A percentile compares a stretch with the other conserved stretches of the same genome.
Conservation (phyloP, 2,329 filamentous ascomycete species). For the Pseudogymnoascus destructans region DNA sequence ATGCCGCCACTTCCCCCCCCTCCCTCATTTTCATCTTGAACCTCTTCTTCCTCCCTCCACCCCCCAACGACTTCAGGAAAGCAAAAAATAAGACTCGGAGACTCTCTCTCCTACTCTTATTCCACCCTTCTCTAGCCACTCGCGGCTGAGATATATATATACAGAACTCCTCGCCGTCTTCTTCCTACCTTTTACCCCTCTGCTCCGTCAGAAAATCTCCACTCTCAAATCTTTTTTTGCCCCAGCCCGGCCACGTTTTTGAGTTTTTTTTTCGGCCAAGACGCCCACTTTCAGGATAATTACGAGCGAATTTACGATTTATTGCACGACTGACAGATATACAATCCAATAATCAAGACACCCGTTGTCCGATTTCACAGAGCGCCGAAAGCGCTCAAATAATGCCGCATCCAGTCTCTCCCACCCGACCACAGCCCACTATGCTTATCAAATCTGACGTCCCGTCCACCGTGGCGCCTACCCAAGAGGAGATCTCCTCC, state of each 20-base stretch:
- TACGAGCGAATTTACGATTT: conserved; percentile 7
- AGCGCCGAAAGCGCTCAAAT: conserved; percentile 19
- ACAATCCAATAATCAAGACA: neutral
- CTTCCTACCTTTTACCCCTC: neutral
- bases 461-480: conserved; percentile 36
- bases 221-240: conserved; percentile 8
- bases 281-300: conserved; percentile 7
- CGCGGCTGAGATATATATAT: conserved; percentile 23
- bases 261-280: conserved; percentile 3
- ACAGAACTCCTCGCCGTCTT: neutral
- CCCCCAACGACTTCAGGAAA: conserved; percentile 8
- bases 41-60: conserved; percentile 10
- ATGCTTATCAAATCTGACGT: conserved; percentile 34
- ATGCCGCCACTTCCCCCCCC: neutral
- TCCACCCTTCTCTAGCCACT: conserved; percentile 23
- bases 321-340: conserved; percentile 1
- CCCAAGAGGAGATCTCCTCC: conserved; percentile 50
- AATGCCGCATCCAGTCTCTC: conserved; percentile 36
- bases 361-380: neutral
- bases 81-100: conserved; percentile 6
- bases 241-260: neutral
- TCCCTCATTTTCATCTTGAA: conserved; percentile 7
- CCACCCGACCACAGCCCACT: conserved; percentile 30
- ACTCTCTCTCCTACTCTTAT: conserved; percentile 8
- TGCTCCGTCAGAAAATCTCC: conserved; percentile 1